These are phyloP conservation scores for Amanita molliuscula DNA, from an alignment of 768 basidiomycete species.

Conservation along the genomic window DNA sequence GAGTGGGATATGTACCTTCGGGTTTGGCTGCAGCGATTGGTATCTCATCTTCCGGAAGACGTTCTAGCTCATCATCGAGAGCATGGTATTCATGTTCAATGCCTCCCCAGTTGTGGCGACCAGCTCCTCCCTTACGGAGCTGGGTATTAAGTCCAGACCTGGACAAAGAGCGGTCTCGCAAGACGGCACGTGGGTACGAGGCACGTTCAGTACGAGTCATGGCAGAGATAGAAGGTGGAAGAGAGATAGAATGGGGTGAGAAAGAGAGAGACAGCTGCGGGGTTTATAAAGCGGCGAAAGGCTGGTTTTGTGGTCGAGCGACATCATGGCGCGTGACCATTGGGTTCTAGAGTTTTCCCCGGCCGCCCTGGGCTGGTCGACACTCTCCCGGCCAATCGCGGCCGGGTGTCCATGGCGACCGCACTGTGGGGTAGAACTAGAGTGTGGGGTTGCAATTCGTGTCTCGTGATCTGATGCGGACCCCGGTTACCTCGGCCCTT, in stretches of 20 bases:
- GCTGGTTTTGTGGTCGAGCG: neutral
- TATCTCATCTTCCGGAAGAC: slow-evolving; percentile 23
- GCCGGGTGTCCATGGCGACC: neutral
- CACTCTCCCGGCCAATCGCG: no score
- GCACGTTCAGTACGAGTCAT: slow-evolving; percentile 82
- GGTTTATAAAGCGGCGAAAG: slow-evolving; percentile 2
- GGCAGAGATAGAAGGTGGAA: neutral
- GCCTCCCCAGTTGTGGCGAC: slow-evolving; percentile 81
- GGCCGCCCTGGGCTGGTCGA: neutral
- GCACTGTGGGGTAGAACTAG: slow-evolving; percentile 2
- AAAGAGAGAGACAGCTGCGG: slow-evolving; percentile 1
- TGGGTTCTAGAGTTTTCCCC: neutral
- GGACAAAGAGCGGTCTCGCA: slow-evolving; percentile 71
- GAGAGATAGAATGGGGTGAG: neutral
- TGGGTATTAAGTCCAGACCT: slow-evolving; percentile 66
- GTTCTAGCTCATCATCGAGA: slow-evolving; percentile 41
- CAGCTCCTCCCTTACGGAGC: slow-evolving; percentile 70
- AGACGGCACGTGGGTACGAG: slow-evolving; percentile 56
- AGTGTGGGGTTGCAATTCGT: neutral
- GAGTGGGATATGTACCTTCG: neutral
- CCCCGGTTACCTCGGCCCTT: neutral
- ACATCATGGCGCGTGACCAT: slow-evolving; percentile 6
- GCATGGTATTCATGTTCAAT: slow-evolving; percentile 53
- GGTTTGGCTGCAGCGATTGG: slow-evolving; percentile 1
- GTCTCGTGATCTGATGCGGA: neutral